Percentiles rank a stretch among this genome's conserved stretches.
phyloP scores from a whole-genome alignment of 2,329 filamentous ascomycete species.

The Cladosporium cucumerinum region DNA sequence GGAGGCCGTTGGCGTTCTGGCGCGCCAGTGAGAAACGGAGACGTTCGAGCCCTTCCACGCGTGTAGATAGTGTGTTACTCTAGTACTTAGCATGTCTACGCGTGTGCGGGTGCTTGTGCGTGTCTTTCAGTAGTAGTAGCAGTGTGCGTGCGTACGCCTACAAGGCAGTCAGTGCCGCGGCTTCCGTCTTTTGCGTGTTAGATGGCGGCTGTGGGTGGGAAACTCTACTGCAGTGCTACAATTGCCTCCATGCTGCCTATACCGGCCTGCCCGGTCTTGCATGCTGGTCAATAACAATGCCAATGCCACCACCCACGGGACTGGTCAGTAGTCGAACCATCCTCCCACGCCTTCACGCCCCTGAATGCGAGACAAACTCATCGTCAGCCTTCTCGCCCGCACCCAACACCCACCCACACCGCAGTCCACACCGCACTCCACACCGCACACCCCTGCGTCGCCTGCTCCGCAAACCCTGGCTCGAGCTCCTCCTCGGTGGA shows the following conservation, averaged over 20 bases:
- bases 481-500: not conserved
- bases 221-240: not conserved
- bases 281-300: not conserved
- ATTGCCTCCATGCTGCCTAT: not conserved
- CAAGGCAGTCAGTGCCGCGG: too few relatives aligned
- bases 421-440: not conserved
- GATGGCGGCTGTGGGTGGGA: too few relatives aligned
- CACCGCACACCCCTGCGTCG: not conserved
- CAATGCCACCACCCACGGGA: not conserved
- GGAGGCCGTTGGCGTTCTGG: not conserved
- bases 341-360: not conserved
- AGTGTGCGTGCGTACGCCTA: not conserved
- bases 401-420: not conserved
- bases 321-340: not conserved
- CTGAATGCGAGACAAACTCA: not conserved
- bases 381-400: not conserved
- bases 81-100: too few relatives aligned
- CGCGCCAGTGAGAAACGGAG: not conserved
- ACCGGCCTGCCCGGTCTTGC: not conserved
- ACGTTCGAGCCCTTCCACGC: not conserved
- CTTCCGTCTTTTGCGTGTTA: too few relatives aligned
- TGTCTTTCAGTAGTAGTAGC: not conserved
- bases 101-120: not conserved
- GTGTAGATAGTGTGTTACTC: not conserved
- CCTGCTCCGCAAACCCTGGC: not conserved